Evolutionary conservation across 1,139 yeast species (phyloP).

Genomic region (Candida sanyaensis): DNA sequence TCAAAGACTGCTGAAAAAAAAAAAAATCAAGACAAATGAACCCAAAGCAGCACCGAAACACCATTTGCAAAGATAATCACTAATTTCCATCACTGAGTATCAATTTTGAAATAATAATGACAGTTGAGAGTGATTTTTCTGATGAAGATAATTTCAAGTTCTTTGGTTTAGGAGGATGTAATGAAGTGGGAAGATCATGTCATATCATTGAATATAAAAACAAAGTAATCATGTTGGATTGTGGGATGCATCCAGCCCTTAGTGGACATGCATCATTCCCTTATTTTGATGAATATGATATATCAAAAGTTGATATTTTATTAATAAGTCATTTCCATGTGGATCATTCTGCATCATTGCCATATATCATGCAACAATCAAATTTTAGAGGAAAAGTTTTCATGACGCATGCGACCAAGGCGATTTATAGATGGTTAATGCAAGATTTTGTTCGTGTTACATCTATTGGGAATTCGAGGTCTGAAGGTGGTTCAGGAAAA

Average conservation of each 20-base stretch:
- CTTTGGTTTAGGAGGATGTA: constrained; percentile 99
- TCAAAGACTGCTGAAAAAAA: neutral
- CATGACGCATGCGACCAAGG: constrained; percentile 99
- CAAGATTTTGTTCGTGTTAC: constrained; percentile 95
- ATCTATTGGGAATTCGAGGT: constrained; percentile 50
- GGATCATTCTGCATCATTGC: constrained; percentile 97
- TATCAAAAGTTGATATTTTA: constrained; percentile 81
- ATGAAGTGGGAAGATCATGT: constrained; percentile 96
- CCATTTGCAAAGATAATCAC: neutral
- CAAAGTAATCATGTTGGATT: constrained; percentile 96
- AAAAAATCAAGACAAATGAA: neutral
- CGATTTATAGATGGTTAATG: constrained; percentile 91
- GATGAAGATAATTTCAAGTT: constrained; percentile 59
- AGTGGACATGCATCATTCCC: constrained; percentile 91
- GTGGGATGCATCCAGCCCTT: constrained; percentile 97
- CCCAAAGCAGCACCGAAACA: neutral
- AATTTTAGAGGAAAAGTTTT: constrained; percentile 92
- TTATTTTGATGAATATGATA: constrained; percentile 91
- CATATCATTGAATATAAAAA: constrained; percentile 91
- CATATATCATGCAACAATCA: constrained; percentile 97
- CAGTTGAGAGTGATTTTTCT: constrained; percentile 10
- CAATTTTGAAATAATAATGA: constrained; percentile 6
- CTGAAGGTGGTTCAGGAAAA: constrained; percentile 22
- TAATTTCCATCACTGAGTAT: neutral
- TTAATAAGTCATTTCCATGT: constrained; percentile 92